Percentiles rank a stretch among this genome's conserved stretches.
Evolutionary conservation across 352 stramenopile species (phyloP).

Genomic region (Globisporangium nagaii): DNA sequence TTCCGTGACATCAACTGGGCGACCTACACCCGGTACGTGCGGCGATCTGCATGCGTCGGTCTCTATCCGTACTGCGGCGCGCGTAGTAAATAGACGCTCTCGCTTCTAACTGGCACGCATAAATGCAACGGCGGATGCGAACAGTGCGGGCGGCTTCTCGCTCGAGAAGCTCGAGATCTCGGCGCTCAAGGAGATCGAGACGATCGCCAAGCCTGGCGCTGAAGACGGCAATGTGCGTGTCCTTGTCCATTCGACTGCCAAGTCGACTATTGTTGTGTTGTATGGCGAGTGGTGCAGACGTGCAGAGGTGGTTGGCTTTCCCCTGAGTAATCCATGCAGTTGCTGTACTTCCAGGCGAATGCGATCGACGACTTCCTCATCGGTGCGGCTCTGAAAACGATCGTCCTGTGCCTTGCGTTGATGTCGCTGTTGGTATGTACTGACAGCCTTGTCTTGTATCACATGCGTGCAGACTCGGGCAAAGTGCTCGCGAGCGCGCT

Average conservation of each 20-base stretch:
- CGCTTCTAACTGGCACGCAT: neutral
- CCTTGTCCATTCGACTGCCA: too few species aligned
- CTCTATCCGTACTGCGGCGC: too few species aligned
- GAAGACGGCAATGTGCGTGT: slow-evolving; percentile 56
- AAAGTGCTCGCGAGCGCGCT: slow-evolving; percentile 52
- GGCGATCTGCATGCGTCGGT: neutral
- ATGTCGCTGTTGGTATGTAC: neutral
- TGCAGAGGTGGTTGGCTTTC: neutral
- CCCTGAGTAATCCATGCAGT: slow-evolving; percentile 15
- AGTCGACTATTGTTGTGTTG: too few species aligned
- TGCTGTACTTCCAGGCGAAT: slow-evolving; percentile 35
- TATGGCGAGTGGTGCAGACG: too few species aligned
- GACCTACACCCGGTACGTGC: slow-evolving; percentile 82
- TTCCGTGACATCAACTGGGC: slow-evolving; percentile 90
- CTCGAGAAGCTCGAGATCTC: slow-evolving; percentile 84
- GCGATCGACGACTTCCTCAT: slow-evolving; percentile 70
- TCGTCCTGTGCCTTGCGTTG: neutral
- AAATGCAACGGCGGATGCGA: neutral
- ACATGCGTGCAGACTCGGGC: slow-evolving; percentile 41
- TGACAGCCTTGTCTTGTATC: neutral
- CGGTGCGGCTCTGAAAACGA: slow-evolving; percentile 20
- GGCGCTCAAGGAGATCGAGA: slow-evolving; percentile 80
- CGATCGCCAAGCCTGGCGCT: slow-evolving; percentile 54
- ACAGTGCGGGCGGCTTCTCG: slow-evolving; percentile 69
- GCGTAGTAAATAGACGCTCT: too few species aligned